Evolutionary conservation across 768 basidiomycete genomes (phyloP), one percentile per base, ranked within the genome.

Genomic region (Mycena haematopus): DNA sequence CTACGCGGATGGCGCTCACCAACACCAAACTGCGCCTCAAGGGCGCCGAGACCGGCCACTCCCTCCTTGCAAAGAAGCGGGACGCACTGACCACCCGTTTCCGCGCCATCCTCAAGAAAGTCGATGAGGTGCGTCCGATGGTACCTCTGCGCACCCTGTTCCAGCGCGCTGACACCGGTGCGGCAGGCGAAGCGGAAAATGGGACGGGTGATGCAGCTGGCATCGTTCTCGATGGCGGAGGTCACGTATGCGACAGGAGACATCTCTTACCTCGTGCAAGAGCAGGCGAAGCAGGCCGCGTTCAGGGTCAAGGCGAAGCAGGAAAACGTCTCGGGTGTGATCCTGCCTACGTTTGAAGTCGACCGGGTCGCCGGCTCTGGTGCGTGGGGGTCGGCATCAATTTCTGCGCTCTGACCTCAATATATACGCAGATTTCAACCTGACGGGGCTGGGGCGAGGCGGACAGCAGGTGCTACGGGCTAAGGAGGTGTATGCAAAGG

Each of bases 401-500:
- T 31, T 24, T 33, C 11, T 14, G 15, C 27, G 15, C 33, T n/a
- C 52, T 62, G 42, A 46, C 38, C 54, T 45, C 21, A 52, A 21
- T 54, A 17, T 33, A 29, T 36, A 6, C 44, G 2, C 65, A 96
- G 96, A 97, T 71, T 97, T 97, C 77, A 97, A 96, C 72, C 82
- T 99, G 60, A 99, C 97, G 35, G 97, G 97, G 76, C 84, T 99
- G 60, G 95, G 96, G 36, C 85, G 97, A 60, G 97, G 97, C 60
- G 97, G 97, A 1, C 96, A 99, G 76, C 96, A 99, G 73, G 90
- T 99, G 8, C 82, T 95, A 62, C 90, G 90, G 60, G 88, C 94
- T n/a, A 93, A 95, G 72, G 97, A 99, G 72, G 95, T 95, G 10
- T 99, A 99, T 70, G 94, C 96, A 1, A 98, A 99, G 73, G 97